phyloP scores from a whole-genome alignment of 192 early-diverging fungal genomes.

The Backusella mclennaniae region DNA sequence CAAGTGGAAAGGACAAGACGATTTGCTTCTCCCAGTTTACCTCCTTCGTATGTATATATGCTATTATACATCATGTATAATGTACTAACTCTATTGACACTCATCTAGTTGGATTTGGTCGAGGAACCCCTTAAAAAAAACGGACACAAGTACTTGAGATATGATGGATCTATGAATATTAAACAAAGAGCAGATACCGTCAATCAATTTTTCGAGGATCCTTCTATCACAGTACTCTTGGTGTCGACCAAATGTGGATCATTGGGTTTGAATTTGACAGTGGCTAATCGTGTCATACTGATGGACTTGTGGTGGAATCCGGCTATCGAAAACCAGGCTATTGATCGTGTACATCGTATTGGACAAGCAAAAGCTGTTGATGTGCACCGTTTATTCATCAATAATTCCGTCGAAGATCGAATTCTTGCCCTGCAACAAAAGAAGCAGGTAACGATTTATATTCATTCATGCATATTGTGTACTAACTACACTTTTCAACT shows the following conservation, averaged over 20 bases:
- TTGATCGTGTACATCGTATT: slow-evolving; percentile 75
- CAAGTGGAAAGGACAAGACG: slow-evolving; percentile 40
- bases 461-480: not conserved
- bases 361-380: slow-evolving; percentile 62
- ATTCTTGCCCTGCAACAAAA: slow-evolving; percentile 63
- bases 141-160: slow-evolving; percentile 35
- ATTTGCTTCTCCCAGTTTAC: slow-evolving; percentile 61
- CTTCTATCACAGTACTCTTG: slow-evolving; percentile 47
- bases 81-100: not conserved
- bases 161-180: slow-evolving; percentile 48
- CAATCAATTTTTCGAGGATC: slow-evolving; percentile 38
- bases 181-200: slow-evolving; percentile 40
- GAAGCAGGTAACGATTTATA: slow-evolving; percentile 42
- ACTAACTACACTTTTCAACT: not conserved
- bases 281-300: slow-evolving; percentile 26
- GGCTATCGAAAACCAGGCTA: slow-evolving; percentile 51
- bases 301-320: slow-evolving; percentile 42
- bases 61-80: too few relatives aligned
- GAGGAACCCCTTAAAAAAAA: slow-evolving; percentile 34
- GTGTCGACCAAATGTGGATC: slow-evolving; percentile 70
- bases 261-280: slow-evolving; percentile 64
- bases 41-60: slow-evolving; percentile 20
- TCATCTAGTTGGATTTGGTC: slow-evolving; percentile 39
- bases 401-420: slow-evolving; percentile 67
- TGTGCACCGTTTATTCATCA: slow-evolving; percentile 62